Evolutionary conservation across 306 rosid species (phyloP).

Genomic region (Pterocarpus macrocarpus): DNA sequence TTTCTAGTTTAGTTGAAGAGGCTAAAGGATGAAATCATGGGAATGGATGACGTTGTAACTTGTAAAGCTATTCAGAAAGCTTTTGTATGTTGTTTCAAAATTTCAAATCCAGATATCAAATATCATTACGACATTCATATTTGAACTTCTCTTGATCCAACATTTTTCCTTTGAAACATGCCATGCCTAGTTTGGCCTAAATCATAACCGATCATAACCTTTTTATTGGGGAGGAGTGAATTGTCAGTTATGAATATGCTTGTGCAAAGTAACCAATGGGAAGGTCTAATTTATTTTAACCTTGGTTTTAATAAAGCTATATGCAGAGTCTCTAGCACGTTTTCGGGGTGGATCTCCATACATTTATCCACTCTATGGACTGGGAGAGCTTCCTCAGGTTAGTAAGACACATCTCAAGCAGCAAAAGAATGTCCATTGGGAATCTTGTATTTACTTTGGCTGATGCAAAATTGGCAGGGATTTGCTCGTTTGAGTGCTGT

Average conservation of each 20-base stretch:
- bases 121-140: background rate
- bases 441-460: conserved; percentile 6
- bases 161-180: background rate
- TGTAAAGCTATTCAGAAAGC: background rate
- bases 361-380: conserved; percentile 72
- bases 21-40: conserved; percentile 1
- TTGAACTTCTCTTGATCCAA: background rate
- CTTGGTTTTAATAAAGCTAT: conserved; percentile 51
- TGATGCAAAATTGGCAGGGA: conserved; percentile 55
- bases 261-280: conserved; percentile 11
- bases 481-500: conserved; percentile 78
- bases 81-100: background rate
- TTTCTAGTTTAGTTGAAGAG: background rate
- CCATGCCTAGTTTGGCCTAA: background rate
- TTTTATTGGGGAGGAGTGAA: background rate
- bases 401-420: conserved; percentile 24
- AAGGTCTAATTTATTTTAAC: conserved; percentile 32
- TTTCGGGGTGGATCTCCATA: conserved; percentile 72
- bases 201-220: background rate
- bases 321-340: conserved; percentile 75
- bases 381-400: conserved; percentile 74
- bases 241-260: background rate
- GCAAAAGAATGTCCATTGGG: background rate
- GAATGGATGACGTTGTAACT: no score
- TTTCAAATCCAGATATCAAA: conserved; percentile 4